phyloP scores from a whole-genome alignment of 1,284 basidiomycete species.

The Macrocystidia cucumis region DNA sequence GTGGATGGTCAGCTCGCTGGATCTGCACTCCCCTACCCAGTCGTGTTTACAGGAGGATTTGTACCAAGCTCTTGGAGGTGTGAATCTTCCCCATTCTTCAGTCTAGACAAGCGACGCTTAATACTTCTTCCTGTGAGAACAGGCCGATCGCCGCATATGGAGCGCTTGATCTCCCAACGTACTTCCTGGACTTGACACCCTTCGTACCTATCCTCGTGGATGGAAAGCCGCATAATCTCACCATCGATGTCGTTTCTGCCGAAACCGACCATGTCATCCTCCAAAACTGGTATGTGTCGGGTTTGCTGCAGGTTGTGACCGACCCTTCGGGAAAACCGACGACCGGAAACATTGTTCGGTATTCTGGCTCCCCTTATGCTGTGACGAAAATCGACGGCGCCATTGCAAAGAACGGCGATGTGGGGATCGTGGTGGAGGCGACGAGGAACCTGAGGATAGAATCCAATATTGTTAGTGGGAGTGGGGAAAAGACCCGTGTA shows the following conservation, averaged over 20 bases:
- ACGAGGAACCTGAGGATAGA: conserved; percentile 47
- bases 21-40: conserved; percentile 68
- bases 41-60: conserved; percentile 79
- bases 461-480: conserved; percentile 48
- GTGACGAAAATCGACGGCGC: conserved; percentile 38
- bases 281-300: conserved; percentile 74
- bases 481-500: conserved; percentile 41
- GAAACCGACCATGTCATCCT: conserved; percentile 60
- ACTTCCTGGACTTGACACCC: conserved; percentile 73
- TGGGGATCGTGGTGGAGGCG: conserved; percentile 48
- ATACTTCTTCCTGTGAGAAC: background rate
- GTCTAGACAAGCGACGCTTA: background rate
- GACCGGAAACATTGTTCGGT: conserved; percentile 55
- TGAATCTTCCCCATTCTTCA: background rate
- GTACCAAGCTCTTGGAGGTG: conserved; percentile 68
- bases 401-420: conserved; percentile 32
- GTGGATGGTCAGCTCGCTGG: conserved; percentile 72
- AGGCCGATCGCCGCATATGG: conserved; percentile 77
- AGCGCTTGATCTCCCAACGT: conserved; percentile 71
- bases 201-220: conserved; percentile 70
- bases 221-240: conserved; percentile 57
- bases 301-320: conserved; percentile 59
- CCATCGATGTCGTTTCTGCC: conserved; percentile 66
- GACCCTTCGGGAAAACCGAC: conserved; percentile 57
- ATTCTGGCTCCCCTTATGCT: conserved; percentile 53